These are phyloP conservation scores for Zalerion maritima DNA, from an alignment of 495 filamentous ascomycete species.

Conservation along the genomic window DNA sequence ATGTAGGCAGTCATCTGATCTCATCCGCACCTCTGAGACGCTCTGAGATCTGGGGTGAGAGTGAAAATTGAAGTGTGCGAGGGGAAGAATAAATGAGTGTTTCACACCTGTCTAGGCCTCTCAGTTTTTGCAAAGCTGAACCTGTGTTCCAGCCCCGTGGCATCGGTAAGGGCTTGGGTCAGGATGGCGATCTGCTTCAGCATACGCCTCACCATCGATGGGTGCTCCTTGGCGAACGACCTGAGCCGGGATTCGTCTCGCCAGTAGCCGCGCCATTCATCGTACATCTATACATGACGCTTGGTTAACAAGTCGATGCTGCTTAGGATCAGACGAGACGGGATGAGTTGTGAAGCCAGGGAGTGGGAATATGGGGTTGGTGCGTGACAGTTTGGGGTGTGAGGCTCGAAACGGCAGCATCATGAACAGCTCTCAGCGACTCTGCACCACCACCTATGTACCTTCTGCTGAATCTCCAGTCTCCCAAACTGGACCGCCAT, in stretches of 20 bases:
- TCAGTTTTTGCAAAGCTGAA: conserved; percentile 8
- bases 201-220: conserved; percentile 4
- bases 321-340: too few species aligned
- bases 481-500: conserved; percentile 9
- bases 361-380: too few species aligned
- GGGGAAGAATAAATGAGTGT: background rate
- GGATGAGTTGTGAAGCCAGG: too few species aligned
- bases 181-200: conserved; percentile 8
- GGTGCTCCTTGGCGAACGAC: conserved; percentile 8
- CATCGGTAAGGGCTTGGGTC: conserved; percentile 10
- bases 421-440: too few species aligned
- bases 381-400: conserved; percentile 7
- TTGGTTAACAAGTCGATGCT: too few species aligned
- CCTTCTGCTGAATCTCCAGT: conserved; percentile 11
- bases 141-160: conserved; percentile 8
- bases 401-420: background rate
- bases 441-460: too few species aligned
- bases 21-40: too few species aligned
- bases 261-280: conserved; percentile 15
- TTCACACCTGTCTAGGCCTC: conserved; percentile 7
- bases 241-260: conserved; percentile 10
- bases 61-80: conserved; percentile 1
- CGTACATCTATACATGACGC: conserved; percentile 10
- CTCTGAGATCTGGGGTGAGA: conserved; percentile 8
- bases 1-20: too few species aligned